Base-by-base conservation (phyloP, 108 stramenopile species). In the Hondaea fermentalgiana region DNA sequence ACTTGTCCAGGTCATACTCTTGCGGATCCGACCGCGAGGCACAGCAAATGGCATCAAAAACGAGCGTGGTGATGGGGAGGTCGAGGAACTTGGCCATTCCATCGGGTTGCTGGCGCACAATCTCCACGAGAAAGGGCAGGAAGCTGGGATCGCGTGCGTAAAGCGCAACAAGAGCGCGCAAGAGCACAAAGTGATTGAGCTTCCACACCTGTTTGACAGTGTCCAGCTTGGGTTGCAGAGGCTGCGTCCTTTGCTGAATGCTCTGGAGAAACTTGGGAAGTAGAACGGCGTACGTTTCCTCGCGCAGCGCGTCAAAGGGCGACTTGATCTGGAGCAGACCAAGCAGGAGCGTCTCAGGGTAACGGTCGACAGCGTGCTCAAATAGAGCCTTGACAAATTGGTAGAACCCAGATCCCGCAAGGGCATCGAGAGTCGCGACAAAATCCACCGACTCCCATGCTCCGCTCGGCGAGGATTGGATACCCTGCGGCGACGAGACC, bases 291-390 rank as follows among this genome's bases (percentile, higher is more conserved):
- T 83, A 83, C 4, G 4, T 83, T 23, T 83, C 76, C 51, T 83
- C 76, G 51, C 76, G 76, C n/a, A 83, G 76, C 19, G 76, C 6
- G 49, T 83, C 76, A 83, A 53, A 83, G 45, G 76, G 76, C n/a
- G 76, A 83, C 17, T 35, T 6, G 76, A 83, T 53, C 23, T 53
- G 76, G 19, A 83, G 51, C 4, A 83, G 76, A 47, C 76, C 76
- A 8, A 83, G 76, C 45, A 83, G 3, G 51, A 83, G 76, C 19
- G 51, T 53, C 51, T 83, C 76, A 14, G 76, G 76, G 4, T 53
- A 83, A 2, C 51, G 45, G 45, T 53, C 76, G 6, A 83, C 49
- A 83, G 76, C 76, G 28, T 53, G n/a, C 5, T 83, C 76, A 35
- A 83, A 83, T 0, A 83, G 51, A 2, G 51, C 51, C 28, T 83